These are phyloP conservation scores for Trichothecium sympodiale DNA, from an alignment of 2,329 filamentous ascomycete genomes.

Conservation along the genomic window DNA sequence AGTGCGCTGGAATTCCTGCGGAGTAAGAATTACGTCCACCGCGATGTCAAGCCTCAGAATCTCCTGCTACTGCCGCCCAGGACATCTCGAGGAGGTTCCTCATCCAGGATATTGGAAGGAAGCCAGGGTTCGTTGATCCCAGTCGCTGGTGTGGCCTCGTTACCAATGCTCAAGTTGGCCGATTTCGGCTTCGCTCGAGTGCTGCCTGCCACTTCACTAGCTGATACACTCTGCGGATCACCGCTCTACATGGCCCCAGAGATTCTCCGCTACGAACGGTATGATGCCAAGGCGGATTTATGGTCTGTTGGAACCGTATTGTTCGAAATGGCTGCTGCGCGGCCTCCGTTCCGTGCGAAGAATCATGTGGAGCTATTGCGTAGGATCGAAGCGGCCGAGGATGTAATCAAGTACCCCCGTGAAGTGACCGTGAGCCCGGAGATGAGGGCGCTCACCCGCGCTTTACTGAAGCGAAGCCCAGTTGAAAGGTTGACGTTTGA, in stretches of 20 bases:
- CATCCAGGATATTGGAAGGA: conserved; percentile 56
- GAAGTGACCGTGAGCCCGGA: conserved; percentile 61
- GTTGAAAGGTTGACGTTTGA: conserved; percentile 78
- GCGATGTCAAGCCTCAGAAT: conserved; percentile 96
- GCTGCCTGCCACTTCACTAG: conserved; percentile 78
- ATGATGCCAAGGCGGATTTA: conserved; percentile 91
- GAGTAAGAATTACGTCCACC: conserved; percentile 78
- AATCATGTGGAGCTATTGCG: conserved; percentile 92
- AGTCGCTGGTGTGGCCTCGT: conserved; percentile 64
- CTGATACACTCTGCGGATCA: conserved; percentile 92
- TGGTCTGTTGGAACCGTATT: conserved; percentile 96
- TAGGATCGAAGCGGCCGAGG: conserved; percentile 82
- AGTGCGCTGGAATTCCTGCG: conserved; percentile 87
- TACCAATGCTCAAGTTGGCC: conserved; percentile 95
- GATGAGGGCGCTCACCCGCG: conserved; percentile 71
- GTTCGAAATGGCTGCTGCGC: conserved; percentile 89
- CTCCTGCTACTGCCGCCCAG: conserved; percentile 77
- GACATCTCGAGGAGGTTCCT: conserved; percentile 49
- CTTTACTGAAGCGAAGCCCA: conserved; percentile 74
- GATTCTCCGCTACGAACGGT: conserved; percentile 92
- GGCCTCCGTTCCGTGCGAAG: conserved; percentile 78
- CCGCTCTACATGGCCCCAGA: conserved; percentile 98
- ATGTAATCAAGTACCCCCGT: conserved; percentile 72
- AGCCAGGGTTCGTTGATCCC: conserved; percentile 75
- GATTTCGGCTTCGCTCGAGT: conserved; percentile 98